Evolutionary conservation across 257 asterid species (phyloP).

Genomic region (Salvia miltiorrhiza): DNA sequence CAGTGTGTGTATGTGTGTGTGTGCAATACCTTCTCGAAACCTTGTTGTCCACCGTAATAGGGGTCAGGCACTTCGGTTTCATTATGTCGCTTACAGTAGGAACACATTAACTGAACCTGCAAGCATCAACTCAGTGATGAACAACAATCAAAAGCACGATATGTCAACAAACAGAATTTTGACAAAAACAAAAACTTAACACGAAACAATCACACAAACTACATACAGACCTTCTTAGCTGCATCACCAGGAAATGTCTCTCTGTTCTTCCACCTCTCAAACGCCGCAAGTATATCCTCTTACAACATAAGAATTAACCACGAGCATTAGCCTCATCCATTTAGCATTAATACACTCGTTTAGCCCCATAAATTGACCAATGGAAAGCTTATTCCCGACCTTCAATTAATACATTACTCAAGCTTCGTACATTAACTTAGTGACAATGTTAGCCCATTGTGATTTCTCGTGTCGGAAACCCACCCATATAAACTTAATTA

Average conservation of each 20-base stretch:
- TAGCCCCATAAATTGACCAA: too few species aligned
- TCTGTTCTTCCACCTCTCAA: slow-evolving; percentile 72
- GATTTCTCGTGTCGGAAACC: too few species aligned
- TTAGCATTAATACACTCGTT: not conserved
- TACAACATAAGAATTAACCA: not conserved
- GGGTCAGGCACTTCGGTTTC: slow-evolving; percentile 91
- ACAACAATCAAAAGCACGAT: not conserved
- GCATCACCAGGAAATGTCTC: slow-evolving; percentile 56
- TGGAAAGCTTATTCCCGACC: too few species aligned
- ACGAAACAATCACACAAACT: not conserved
- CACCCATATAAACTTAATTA: too few species aligned
- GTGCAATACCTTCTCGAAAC: slow-evolving; percentile 76
- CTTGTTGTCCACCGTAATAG: slow-evolving; percentile 76
- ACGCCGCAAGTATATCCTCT: slow-evolving; percentile 60
- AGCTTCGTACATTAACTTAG: too few species aligned
- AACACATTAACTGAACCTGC: slow-evolving; percentile 68
- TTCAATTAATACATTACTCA: too few species aligned
- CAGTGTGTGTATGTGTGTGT: too few species aligned
- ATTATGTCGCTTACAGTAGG: slow-evolving; percentile 68
- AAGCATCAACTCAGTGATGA: not conserved
- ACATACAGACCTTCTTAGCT: slow-evolving; percentile 51
- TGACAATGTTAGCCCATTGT: too few species aligned
- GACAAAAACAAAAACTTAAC: not conserved
- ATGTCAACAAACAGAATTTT: not conserved
- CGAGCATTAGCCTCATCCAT: not conserved